phyloP scores from a whole-genome alignment of 2,329 filamentous ascomycete species.

The Aspergillus intermedius region DNA sequence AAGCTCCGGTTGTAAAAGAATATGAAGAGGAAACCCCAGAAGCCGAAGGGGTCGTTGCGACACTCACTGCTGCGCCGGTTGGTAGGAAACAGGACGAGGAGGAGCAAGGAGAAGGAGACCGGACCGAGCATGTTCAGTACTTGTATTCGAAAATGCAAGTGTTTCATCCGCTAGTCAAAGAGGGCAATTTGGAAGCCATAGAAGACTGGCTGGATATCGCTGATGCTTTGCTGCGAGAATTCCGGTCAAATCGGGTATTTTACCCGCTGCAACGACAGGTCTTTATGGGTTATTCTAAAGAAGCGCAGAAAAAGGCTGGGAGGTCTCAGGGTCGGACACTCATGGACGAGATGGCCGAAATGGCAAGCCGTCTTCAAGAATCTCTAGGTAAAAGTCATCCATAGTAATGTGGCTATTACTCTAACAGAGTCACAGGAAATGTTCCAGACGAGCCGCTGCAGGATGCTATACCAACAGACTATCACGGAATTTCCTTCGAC shows the following conservation, averaged over 20 bases:
- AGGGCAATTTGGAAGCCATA: conserved; percentile 44
- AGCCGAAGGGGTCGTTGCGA: conserved; percentile 6
- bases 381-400: conserved; percentile 27
- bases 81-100: conserved; percentile 18
- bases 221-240: conserved; percentile 53
- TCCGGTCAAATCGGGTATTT: conserved; percentile 54
- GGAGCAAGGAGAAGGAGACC: conserved; percentile 23
- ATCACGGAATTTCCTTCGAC: conserved; percentile 72
- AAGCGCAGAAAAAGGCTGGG: conserved; percentile 32
- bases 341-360: conserved; percentile 39
- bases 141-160: conserved; percentile 43
- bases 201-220: conserved; percentile 56
- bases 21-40: conserved; percentile 12
- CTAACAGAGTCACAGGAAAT: conserved; percentile 16
- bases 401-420: background rate
- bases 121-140: conserved; percentile 39
- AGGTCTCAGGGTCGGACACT: conserved; percentile 29
- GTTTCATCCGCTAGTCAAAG: conserved; percentile 43
- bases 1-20: conserved; percentile 7
- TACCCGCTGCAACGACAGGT: conserved; percentile 49
- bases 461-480: conserved; percentile 46
- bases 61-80: conserved; percentile 12
- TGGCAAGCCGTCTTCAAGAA: conserved; percentile 40
- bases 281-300: conserved; percentile 45
- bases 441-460: conserved; percentile 20